phyloP scores from a whole-genome alignment of 352 stramenopile species.

The Globisporangium irregulare region DNA sequence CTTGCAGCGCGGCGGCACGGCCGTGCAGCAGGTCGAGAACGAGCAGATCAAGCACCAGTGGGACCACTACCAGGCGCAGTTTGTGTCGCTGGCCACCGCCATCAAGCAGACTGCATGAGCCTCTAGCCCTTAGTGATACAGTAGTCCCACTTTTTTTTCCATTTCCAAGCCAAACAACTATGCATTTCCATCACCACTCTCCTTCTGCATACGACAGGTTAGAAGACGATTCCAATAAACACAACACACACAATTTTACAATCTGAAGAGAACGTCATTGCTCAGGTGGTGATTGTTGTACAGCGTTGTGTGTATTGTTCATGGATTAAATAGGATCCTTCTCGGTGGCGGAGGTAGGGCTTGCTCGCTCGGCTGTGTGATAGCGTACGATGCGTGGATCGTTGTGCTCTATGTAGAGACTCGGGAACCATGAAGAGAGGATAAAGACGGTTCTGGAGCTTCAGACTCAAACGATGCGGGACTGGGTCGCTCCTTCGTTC shows the following conservation, averaged over 20 bases:
- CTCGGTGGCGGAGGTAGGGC: not conserved
- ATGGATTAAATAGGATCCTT: constrained; percentile 10
- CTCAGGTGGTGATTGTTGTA: not conserved
- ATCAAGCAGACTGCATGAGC: constrained; percentile 66
- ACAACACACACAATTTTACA: constrained; percentile 1
- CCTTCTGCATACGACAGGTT: constrained; percentile 3
- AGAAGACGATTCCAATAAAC: constrained; percentile 6
- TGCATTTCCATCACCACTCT: not conserved
- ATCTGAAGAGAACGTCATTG: not conserved
- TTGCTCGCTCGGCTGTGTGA: not conserved
- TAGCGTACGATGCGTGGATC: not conserved
- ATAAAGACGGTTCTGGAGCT: not conserved
- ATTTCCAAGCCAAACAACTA: not conserved
- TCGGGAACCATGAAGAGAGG: not conserved
- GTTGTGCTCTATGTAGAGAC: not conserved
- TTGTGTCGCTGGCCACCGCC: constrained; percentile 70
- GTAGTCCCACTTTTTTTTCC: not conserved
- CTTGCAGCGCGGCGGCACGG: constrained; percentile 59
- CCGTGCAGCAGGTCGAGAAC: constrained; percentile 45
- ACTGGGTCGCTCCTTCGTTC: constrained; percentile 2
- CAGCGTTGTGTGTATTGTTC: not conserved
- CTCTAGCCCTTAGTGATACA: not conserved
- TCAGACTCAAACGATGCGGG: constrained; percentile 7
- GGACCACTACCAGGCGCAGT: constrained; percentile 60
- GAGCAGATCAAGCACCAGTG: constrained; percentile 57